Evolutionary conservation across 371 early-diverging fungal species (phyloP).

Genomic region (Rhizomucor miehei): DNA sequence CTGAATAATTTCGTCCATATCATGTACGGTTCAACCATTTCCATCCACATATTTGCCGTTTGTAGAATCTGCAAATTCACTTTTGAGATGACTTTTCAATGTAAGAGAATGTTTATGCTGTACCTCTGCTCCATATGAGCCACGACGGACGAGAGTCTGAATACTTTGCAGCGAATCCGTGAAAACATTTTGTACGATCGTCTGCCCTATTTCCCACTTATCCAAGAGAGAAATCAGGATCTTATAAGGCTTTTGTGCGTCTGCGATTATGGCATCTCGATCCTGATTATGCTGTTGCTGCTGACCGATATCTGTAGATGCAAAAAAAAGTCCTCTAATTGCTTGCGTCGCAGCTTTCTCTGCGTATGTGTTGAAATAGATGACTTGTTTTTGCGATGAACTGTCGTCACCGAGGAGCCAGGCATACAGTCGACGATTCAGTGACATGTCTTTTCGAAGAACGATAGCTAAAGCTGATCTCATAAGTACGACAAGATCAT

Average conservation of each 20-base stretch:
- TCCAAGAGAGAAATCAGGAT: conserved; percentile 86
- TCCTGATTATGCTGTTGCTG: background rate
- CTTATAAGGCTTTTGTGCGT: conserved; percentile 71
- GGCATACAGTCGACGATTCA: conserved; percentile 86
- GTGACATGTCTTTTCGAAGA: conserved; percentile 90
- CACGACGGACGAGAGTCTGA: conserved; percentile 43
- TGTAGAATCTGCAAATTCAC: conserved; percentile 55
- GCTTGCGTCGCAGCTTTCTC: conserved; percentile 47
- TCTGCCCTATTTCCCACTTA: conserved; percentile 79
- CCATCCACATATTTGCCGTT: conserved; percentile 85
- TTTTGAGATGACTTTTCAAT: background rate
- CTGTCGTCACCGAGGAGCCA: conserved; percentile 73
- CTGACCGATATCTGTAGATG: conserved; percentile 11
- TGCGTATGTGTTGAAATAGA: conserved; percentile 34
- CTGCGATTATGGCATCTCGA: conserved; percentile 32
- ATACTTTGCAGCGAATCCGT: conserved; percentile 68
- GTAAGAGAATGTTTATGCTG: background rate
- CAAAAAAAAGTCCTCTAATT: conserved; percentile 52
- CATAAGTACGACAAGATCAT: conserved; percentile 66
- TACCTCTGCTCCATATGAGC: conserved; percentile 45
- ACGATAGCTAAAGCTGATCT: conserved; percentile 76
- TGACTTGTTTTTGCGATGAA: conserved; percentile 26
- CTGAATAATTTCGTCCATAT: conserved; percentile 76
- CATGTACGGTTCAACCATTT: conserved; percentile 80
- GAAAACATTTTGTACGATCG: conserved; percentile 70